Conservation (phyloP, 2,329 filamentous ascomycete species). For the Grosmannia clavigera region DNA sequence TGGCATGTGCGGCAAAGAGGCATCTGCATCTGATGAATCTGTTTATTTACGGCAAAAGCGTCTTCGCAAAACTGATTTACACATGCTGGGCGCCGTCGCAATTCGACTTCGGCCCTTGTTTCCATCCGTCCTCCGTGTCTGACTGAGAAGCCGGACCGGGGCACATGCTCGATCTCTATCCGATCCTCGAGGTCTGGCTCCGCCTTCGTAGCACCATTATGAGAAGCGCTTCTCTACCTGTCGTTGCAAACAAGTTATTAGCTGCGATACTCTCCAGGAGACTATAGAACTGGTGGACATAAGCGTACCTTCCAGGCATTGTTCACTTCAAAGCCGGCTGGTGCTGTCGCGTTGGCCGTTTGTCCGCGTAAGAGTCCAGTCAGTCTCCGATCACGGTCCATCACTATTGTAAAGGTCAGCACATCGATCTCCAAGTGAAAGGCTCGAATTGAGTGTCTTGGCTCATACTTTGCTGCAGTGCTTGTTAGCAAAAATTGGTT, state of each 20-base stretch:
- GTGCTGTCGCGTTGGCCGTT: constrained; percentile 40
- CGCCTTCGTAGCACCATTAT: constrained; percentile 19
- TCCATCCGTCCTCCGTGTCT: not conserved
- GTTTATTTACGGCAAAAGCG: constrained; percentile 1
- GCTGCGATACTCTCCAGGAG: not conserved
- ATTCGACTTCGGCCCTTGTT: not conserved
- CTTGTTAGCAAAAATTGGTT: constrained; percentile 16
- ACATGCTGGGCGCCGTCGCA: not conserved
- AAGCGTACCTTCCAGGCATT: constrained; percentile 49
- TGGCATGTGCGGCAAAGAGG: not conserved
- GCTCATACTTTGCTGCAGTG: constrained; percentile 40
- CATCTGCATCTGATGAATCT: not conserved
- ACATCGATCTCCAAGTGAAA: not conserved
- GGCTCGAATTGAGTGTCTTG: not conserved
- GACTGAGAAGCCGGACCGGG: not conserved
- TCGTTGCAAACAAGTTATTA: constrained; percentile 17
- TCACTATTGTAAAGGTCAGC: constrained; percentile 33
- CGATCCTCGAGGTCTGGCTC: not conserved
- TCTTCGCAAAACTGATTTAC: not conserved
- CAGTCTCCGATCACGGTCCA: constrained; percentile 50
- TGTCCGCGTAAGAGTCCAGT: constrained; percentile 48
- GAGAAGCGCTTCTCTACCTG: constrained; percentile 42
- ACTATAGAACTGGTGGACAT: not conserved
- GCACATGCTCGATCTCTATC: not conserved
- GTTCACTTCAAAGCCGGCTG: constrained; percentile 48